Evolutionary conservation across 305 asterid genomes (phyloP), one percentile per base, ranked within the genome.

Genomic region (Rubia peregrina): DNA sequence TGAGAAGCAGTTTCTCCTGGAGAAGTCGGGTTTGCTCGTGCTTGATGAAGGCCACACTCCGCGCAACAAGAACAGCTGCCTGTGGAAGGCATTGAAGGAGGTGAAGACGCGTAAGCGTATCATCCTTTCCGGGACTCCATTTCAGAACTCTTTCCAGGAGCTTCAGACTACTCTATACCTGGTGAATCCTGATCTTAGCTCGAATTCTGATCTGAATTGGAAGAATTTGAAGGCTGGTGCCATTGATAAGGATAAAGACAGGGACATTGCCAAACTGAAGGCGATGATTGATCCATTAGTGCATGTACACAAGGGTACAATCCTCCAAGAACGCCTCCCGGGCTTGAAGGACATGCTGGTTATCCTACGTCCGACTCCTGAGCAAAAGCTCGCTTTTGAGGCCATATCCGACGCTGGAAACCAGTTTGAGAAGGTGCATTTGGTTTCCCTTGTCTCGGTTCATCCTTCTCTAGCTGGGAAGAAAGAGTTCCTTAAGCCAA

Each of bases 41-140:
- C 91, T 89, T 7, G 98, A 91, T 33, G 94, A 89, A 80, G 95
- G 95, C 71, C 98, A 91, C 51, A 85, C 90, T 0, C 92, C 98
- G 0, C 82, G 98, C 6, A 91, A 86, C 22, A 76, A 81, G 2
- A 43, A 53, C 22, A 88, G 90, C 11, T 69, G 17, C 19, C 46
- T 88, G 19, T 89, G 88, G 88, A 84, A 84, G 56, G 87, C 82
- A 2, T 74, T 91, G 75, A 72, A 71, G 16, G 77, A 82, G 56
- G 84, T 87, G 9, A 38, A 76, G 9, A 89, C 96, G 9, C 75
- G 63, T 5, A 65, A 91, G 30, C 82, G 88, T 14, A 81, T 89
- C 24, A 88, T 91, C 69, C 79, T 91, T 26, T 88, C 94, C 0
- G 96, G 96, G 19, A 91, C 95, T 11, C 96, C 92, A 3, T 91